Base-by-base conservation (phyloP, 805 yeast genomes). In the Cyberlindnera americana region DNA sequence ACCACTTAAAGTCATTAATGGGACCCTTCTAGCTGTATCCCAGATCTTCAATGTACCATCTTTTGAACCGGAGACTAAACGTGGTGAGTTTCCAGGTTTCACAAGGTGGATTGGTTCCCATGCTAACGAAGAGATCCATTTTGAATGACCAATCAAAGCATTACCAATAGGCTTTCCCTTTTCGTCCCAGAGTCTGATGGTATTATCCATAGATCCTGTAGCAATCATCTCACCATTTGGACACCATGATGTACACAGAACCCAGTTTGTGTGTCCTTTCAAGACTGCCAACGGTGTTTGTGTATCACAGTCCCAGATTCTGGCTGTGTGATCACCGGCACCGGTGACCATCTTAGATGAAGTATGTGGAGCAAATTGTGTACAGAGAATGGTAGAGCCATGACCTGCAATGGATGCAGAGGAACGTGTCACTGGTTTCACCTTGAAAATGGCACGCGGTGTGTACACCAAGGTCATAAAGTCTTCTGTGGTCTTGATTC, bases 301-400 rank as follows among this genome's bases (percentile, higher is more conserved):
- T 0, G 98, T 90, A 53, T 88, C 82, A 61, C 96, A 85, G 64
- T 90, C 97, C 99, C 99, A 93, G 34, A 91, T 76, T 58, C 98
- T 72, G 3, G 98, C 97, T 8, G 98, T 90, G 26, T 83, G 77
- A 62, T 93, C 99, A 32, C 99, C 99, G 6, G 96, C 87, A 26
- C 99, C 99, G 0, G 97, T 84, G 29, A 86, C 93, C 83, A 90
- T 79, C 50, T 86, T 70, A 3, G 90, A 73, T 14, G 91, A 77
- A 14, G 90, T 81, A 54, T 84, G 73, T 22, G 99, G 99, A 2
- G 99, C 95, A 72, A 93, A 93, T 47, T 85, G 90, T 29, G 93
- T 83, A 44, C 96, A 86, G 48, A 93, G 67, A 45, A 93, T 87
- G 0, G 98, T 93, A 3, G 95, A 78, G 1, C 96, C 96, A 59